These are phyloP conservation scores for Xylaria sp. DNA, from an alignment of 2,329 filamentous ascomycete species.

Conservation along the genomic window DNA sequence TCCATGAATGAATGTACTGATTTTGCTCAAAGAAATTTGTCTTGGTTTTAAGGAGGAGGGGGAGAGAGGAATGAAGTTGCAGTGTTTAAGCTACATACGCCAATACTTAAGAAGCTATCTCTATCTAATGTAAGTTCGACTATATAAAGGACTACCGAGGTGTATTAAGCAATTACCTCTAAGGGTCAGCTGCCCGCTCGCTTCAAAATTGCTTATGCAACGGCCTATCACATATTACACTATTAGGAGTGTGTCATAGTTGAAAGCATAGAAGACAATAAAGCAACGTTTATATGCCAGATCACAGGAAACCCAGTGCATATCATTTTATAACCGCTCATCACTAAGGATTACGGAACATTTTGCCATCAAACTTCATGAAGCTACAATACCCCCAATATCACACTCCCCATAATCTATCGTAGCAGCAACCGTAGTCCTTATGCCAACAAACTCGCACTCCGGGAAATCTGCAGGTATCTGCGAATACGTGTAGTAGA, in stretches of 20 bases:
- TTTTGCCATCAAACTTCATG: neutral
- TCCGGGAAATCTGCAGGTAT: constrained; percentile 29
- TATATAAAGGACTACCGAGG: no score
- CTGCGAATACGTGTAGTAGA: constrained; percentile 35
- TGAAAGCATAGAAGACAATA: neutral
- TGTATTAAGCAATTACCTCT: neutral
- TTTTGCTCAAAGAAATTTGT: no score
- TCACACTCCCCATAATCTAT: constrained; percentile 42
- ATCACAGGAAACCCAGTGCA: neutral
- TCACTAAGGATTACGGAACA: neutral
- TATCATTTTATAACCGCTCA: neutral
- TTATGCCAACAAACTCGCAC: constrained; percentile 40
- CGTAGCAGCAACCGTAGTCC: constrained; percentile 39
- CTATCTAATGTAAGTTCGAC: no score
- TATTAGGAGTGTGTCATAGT: neutral
- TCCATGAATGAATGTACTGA: no score
- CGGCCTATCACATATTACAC: no score
- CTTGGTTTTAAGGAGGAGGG: no score
- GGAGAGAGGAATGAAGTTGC: no score
- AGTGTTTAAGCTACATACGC: no score
- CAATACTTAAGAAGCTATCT: no score
- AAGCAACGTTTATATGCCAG: neutral
- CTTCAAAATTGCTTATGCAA: no score
- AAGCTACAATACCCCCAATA: constrained; percentile 37
- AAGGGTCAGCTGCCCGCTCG: no score